Evolutionary conservation across 495 filamentous ascomycete species (phyloP).

Genomic region (Daldinia decipiens): DNA sequence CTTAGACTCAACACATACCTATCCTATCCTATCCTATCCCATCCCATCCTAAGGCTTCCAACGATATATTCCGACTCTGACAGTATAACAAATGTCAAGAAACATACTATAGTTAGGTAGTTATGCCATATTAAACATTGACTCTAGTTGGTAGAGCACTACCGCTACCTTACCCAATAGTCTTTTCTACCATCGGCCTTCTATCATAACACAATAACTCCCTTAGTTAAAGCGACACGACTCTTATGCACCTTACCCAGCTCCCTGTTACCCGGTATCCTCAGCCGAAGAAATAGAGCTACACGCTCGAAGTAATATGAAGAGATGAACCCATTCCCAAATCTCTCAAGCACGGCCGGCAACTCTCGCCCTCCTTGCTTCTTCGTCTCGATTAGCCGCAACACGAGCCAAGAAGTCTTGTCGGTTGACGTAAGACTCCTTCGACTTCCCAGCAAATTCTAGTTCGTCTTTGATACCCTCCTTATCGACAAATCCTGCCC

Average conservation of each 20-base stretch:
- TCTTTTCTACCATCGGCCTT: background rate
- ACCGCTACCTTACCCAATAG: background rate
- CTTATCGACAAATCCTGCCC: conserved; percentile 92
- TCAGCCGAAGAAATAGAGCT: background rate
- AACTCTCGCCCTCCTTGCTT: conserved; percentile 70
- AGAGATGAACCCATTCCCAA: background rate
- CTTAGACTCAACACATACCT: no score
- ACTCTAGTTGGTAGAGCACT: background rate
- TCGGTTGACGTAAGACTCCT: conserved; percentile 80
- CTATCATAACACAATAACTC: background rate
- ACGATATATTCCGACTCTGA: background rate
- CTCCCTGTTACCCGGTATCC: background rate
- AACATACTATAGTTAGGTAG: background rate
- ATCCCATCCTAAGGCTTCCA: background rate
- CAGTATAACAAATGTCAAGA: background rate
- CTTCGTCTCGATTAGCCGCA: conserved; percentile 79
- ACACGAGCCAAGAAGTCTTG: conserved; percentile 91
- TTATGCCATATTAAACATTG: background rate
- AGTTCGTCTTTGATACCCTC: conserved; percentile 94
- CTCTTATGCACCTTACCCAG: background rate
- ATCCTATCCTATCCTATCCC: no score
- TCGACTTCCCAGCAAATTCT: conserved; percentile 81
- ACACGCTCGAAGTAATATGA: background rate
- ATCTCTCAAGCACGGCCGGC: conserved; percentile 55
- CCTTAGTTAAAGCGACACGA: background rate